Percentiles rank a stretch among this genome's conserved stretches.
Conservation (phyloP, 805 yeast genomes). For the Saturnispora hagleri region DNA sequence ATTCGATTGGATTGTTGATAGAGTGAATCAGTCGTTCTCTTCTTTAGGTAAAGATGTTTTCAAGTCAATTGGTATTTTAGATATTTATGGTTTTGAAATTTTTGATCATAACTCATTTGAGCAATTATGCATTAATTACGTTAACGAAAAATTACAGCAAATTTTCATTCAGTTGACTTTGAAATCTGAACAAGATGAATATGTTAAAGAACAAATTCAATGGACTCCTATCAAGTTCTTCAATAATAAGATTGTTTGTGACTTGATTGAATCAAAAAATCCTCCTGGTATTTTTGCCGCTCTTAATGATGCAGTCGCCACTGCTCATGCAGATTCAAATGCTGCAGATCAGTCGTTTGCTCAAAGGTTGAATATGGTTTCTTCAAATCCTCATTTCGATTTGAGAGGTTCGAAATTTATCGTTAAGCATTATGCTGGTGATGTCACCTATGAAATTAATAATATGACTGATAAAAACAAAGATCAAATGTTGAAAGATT, state of each 20-base stretch:
- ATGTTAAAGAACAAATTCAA: constrained; percentile 85
- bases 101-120: constrained; percentile 93
- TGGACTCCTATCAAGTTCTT: constrained; percentile 98
- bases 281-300: constrained; percentile 98
- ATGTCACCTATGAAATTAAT: constrained; percentile 82
- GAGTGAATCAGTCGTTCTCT: constrained; percentile 76
- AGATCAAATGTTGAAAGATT: constrained; percentile 84
- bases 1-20: constrained; percentile 92
- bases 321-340: constrained; percentile 94
- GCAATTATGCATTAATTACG: constrained; percentile 91
- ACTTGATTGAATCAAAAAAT: constrained; percentile 82
- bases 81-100: constrained; percentile 94
- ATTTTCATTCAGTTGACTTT: constrained; percentile 92
- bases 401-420: constrained; percentile 74
- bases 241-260: constrained; percentile 94
- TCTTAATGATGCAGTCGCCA: constrained; percentile 91
- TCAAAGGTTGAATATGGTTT: constrained; percentile 78
- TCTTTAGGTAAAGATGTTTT: constrained; percentile 28
- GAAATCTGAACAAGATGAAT: constrained; percentile 96
- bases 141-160: constrained; percentile 92
- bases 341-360: constrained; percentile 97
- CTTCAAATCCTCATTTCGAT: constrained; percentile 80
- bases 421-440: constrained; percentile 97
- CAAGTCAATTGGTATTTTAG: constrained; percentile 85
- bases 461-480: constrained; percentile 96